Evolutionary conservation across 1,284 basidiomycete species (phyloP).

Genomic region (Anthracocystis walkeri): DNA sequence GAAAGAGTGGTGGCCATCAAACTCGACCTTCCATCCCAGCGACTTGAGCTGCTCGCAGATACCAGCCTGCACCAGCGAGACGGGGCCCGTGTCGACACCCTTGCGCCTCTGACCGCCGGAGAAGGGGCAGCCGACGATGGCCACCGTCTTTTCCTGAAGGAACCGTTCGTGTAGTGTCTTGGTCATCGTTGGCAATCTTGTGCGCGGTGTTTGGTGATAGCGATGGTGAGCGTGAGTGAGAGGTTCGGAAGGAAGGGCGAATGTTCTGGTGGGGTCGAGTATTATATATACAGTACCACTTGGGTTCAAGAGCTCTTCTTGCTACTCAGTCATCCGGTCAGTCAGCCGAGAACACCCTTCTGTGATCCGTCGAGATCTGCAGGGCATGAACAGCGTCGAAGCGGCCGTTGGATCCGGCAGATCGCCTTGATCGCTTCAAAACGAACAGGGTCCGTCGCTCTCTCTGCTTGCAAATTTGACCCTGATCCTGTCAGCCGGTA

Average conservation of each 20-base stretch:
- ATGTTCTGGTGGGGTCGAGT: background rate
- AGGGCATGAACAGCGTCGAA: background rate
- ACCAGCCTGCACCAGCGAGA: constrained; percentile 60
- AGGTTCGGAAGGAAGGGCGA: background rate
- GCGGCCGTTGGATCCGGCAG: background rate
- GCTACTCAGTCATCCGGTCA: background rate
- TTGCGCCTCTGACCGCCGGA: constrained; percentile 64
- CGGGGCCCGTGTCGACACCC: constrained; percentile 66
- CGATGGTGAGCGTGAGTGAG: background rate
- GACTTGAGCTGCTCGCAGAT: constrained; percentile 66
- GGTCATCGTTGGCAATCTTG: constrained; percentile 22
- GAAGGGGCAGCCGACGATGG: constrained; percentile 67
- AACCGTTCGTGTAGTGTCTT: constrained; percentile 47
- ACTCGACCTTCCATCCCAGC: constrained; percentile 89
- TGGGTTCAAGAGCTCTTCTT: background rate
- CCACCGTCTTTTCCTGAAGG: constrained; percentile 53
- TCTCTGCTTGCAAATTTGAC: background rate
- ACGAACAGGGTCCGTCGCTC: background rate
- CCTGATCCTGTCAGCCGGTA: constrained; percentile 18
- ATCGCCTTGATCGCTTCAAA: background rate
- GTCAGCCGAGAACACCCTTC: background rate
- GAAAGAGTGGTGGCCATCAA: constrained; percentile 89
- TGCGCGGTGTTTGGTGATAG: background rate
- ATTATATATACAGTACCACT: constrained; percentile 3
- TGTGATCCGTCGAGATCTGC: background rate